Evolutionary conservation across 108 stramenopile species (phyloP).

Genomic region (Fistulifera pelliculosa): DNA sequence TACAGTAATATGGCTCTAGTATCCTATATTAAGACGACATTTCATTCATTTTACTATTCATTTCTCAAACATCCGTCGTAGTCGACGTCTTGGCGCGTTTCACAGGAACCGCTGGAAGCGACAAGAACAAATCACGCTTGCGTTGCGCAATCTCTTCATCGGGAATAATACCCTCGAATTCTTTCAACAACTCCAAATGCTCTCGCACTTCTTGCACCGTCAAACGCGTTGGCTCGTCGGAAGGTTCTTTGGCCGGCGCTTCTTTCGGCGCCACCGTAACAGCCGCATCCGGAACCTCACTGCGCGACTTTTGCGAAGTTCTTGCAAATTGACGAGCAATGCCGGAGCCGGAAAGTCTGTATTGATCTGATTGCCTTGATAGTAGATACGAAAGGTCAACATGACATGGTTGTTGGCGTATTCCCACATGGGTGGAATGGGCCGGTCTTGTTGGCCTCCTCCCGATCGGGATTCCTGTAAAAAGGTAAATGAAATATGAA

Average conservation of each 20-base stretch:
- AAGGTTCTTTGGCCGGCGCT: not conserved
- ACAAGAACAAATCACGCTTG: constrained; percentile 45
- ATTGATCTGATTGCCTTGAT: constrained; percentile 24
- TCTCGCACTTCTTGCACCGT: constrained; percentile 44
- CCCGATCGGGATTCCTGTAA: not conserved
- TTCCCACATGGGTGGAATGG: constrained; percentile 17
- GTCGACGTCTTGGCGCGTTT: no score
- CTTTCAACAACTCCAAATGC: constrained; percentile 48
- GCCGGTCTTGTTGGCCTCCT: not conserved
- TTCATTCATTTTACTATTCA: no score
- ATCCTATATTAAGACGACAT: no score
- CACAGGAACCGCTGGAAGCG: constrained; percentile 39
- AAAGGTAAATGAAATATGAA: no score
- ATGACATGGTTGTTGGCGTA: constrained; percentile 42
- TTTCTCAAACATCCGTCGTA: no score
- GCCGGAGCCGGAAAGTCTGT: constrained; percentile 33
- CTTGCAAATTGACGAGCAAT: not conserved
- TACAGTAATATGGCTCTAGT: no score
- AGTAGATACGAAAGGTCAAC: constrained; percentile 50
- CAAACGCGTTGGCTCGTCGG: constrained; percentile 13
- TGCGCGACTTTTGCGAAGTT: not conserved
- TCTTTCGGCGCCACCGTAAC: not conserved
- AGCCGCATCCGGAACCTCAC: not conserved
- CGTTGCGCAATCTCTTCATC: constrained; percentile 33
- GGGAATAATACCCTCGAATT: constrained; percentile 49